Evolutionary conservation across 2,329 filamentous ascomycete species (phyloP).

Genomic region (Epichloe hybrida): DNA sequence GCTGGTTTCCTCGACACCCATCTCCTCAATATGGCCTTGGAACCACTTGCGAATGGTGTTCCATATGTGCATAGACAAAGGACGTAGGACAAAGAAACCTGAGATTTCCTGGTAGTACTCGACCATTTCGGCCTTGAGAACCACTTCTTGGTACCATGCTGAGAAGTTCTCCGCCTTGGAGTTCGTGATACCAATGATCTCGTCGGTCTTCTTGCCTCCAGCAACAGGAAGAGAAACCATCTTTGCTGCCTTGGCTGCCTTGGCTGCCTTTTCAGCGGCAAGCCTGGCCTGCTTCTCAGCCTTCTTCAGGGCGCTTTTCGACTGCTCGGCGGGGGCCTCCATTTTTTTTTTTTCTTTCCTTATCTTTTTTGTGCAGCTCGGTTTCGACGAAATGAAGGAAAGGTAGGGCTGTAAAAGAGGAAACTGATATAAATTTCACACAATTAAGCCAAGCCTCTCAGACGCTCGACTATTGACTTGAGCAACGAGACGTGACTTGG

Average conservation of each 20-base stretch:
- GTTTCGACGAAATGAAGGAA: background rate
- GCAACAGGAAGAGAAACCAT: conserved; percentile 35
- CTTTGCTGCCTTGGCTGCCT: conserved; percentile 49
- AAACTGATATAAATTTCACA: background rate
- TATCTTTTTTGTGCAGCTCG: background rate
- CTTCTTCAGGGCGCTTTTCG: conserved; percentile 53
- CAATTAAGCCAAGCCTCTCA: background rate
- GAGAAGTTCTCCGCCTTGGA: conserved; percentile 78
- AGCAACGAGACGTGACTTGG: background rate
- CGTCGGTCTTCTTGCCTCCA: conserved; percentile 46
- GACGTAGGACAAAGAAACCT: conserved; percentile 90
- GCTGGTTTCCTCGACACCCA: conserved; percentile 90
- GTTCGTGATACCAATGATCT: conserved; percentile 78
- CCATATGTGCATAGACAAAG: conserved; percentile 54
- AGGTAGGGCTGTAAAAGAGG: background rate
- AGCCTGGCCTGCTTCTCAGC: conserved; percentile 50
- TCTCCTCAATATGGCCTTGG: conserved; percentile 63
- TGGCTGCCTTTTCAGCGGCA: conserved; percentile 47
- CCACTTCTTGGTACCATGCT: conserved; percentile 94
- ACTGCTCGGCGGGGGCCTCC: conserved; percentile 24
- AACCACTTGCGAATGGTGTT: conserved; percentile 54
- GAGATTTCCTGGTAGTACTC: conserved; percentile 92
- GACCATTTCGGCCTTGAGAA: conserved; percentile 93
- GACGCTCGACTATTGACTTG: background rate
- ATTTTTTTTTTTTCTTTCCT: conserved; percentile 12